These are phyloP conservation scores for Schwanniomyces etchellsii DNA, from an alignment of 1,139 yeast species.

Conservation along the genomic window DNA sequence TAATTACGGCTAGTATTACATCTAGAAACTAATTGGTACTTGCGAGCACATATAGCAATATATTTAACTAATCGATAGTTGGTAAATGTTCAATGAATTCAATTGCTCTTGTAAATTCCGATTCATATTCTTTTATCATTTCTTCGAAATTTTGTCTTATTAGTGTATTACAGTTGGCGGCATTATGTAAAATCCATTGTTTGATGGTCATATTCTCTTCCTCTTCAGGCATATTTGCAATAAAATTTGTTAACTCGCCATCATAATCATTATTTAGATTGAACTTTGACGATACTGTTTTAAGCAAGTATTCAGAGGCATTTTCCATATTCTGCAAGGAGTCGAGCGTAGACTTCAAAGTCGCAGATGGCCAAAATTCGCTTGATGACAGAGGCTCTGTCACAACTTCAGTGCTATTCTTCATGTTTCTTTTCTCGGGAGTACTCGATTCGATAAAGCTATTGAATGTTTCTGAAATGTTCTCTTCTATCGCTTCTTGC, in stretches of 20 bases:
- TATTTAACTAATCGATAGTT: slow-evolving; percentile 3
- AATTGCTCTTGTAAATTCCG: slow-evolving; percentile 33
- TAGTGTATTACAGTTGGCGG: slow-evolving; percentile 31
- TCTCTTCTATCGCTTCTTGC: no score
- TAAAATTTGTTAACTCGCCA: slow-evolving; percentile 58
- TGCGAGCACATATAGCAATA: no score
- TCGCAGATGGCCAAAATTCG: no score
- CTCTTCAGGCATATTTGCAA: slow-evolving; percentile 62
- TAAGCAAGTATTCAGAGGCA: slow-evolving; percentile 27
- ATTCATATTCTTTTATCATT: slow-evolving; percentile 38
- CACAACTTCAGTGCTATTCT: no score
- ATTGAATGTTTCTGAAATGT: slow-evolving; percentile 9
- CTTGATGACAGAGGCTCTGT: no score
- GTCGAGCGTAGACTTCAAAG: no score
- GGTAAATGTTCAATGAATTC: slow-evolving; percentile 4
- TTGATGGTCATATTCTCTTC: slow-evolving; percentile 65
- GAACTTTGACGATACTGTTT: slow-evolving; percentile 18
- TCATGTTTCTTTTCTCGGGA: slow-evolving; percentile 13
- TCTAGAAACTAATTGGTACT: no score
- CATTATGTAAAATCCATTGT: slow-evolving; percentile 61
- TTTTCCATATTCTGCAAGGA: slow-evolving; percentile 34
- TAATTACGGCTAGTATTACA: no score
- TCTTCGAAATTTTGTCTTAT: slow-evolving; percentile 40
- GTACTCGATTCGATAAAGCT: slow-evolving; percentile 15
- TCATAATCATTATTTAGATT: slow-evolving; percentile 52